phyloP scores from a whole-genome alignment of 495 filamentous ascomycete genomes.

The Penicillium longicatenatum region DNA sequence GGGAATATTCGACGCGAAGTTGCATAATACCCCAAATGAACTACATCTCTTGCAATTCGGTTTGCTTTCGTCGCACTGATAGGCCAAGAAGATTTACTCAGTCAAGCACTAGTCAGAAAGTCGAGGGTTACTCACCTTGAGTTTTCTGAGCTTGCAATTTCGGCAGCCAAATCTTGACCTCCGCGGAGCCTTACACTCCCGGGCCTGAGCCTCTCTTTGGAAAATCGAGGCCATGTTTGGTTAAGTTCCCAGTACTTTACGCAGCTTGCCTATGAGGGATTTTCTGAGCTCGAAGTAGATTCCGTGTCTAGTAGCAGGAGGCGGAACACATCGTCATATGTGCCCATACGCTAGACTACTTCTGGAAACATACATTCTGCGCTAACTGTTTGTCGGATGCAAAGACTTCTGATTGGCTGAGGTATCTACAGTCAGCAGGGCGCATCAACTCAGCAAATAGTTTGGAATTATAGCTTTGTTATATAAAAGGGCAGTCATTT shows the following conservation, averaged over 20 bases:
- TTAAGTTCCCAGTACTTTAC: conserved; percentile 4
- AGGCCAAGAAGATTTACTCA: conserved; percentile 9
- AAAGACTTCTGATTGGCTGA: conserved; percentile 32
- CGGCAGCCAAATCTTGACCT: conserved; percentile 50
- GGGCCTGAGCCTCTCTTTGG: conserved; percentile 10
- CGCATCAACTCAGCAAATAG: neutral
- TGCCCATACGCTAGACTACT: conserved; percentile 18
- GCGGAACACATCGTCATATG: conserved; percentile 3
- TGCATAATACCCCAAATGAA: conserved; percentile 47
- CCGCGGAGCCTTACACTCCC: conserved; percentile 12
- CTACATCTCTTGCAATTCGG: conserved; percentile 47
- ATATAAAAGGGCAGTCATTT: conserved; percentile 23
- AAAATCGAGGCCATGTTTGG: conserved; percentile 21
- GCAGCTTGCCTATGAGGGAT: conserved; percentile 15
- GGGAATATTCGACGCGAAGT: conserved; percentile 36
- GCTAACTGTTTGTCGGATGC: conserved; percentile 32
- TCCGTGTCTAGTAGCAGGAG: neutral
- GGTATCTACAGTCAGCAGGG: neutral
- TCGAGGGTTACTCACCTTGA: conserved; percentile 40
- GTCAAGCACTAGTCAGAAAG: conserved; percentile 10
- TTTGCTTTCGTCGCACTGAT: conserved; percentile 48
- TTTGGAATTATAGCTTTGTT: neutral
- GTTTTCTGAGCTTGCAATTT: conserved; percentile 52
- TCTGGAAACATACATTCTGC: conserved; percentile 17
- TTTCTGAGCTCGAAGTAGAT: conserved; percentile 6